A percentile compares a stretch with the other conserved stretches of the same genome.
These are phyloP conservation scores for Cryptococcus amylolentus DNA, from an alignment of 1,284 basidiomycete genomes.

Conservation along the genomic window DNA sequence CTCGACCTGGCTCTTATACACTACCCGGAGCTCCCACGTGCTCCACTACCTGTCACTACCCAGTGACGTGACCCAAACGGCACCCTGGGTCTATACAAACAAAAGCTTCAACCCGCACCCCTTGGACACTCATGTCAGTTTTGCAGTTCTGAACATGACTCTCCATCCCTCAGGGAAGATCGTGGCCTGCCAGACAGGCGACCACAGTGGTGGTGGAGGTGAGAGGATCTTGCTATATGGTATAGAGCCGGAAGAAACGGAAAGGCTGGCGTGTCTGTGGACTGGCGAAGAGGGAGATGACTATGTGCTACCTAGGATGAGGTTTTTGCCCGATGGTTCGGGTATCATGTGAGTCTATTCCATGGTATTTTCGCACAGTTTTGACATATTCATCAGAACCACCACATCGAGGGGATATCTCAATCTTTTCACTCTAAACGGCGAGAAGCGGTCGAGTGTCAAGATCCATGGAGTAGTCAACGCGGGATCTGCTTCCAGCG, in stretches of 20 bases:
- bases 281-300: conserved; percentile 42
- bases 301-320: conserved; percentile 48
- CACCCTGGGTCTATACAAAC: conserved; percentile 16
- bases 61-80: neutral
- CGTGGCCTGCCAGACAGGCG: conserved; percentile 48
- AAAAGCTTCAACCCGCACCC: conserved; percentile 49
- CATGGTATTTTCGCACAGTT: neutral
- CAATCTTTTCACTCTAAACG: conserved; percentile 35
- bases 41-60: conserved; percentile 32
- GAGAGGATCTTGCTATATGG: conserved; percentile 42
- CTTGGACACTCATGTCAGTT: conserved; percentile 46
- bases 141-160: conserved; percentile 62
- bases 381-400: conserved; percentile 17
- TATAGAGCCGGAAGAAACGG: conserved; percentile 34
- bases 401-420: conserved; percentile 43
- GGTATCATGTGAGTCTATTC: conserved; percentile 38
- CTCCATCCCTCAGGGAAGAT: conserved; percentile 44
- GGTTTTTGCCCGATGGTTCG: conserved; percentile 45
- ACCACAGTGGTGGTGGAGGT: conserved; percentile 41
- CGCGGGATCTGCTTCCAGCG: conserved; percentile 30
- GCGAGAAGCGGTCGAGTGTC: conserved; percentile 34
- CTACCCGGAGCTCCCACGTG: conserved; percentile 36
- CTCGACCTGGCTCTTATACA: conserved; percentile 36
- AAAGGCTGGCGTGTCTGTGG: conserved; percentile 44
- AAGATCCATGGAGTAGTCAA: conserved; percentile 36